A percentile compares a stretch with the other conserved stretches of the same genome.
These are phyloP conservation scores for Russula foetens DNA, from an alignment of 768 basidiomycete species.

Conservation along the genomic window DNA sequence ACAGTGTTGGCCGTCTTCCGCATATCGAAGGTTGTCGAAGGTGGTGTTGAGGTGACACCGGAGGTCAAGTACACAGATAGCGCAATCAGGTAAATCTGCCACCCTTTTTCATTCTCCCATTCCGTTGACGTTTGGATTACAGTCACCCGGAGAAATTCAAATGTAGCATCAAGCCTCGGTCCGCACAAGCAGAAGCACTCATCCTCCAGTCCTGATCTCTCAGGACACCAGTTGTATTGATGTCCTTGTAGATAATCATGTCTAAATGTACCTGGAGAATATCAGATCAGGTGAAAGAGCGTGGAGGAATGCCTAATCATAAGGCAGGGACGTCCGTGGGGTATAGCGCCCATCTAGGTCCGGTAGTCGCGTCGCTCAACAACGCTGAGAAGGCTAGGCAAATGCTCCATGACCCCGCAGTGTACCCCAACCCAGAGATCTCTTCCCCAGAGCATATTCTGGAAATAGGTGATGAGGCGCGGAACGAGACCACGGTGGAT, in stretches of 20 bases:
- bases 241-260: background rate
- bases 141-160: conserved; percentile 7
- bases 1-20: conserved; percentile 9
- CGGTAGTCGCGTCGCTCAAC: too few species aligned
- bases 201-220: background rate
- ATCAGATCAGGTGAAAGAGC: too few species aligned
- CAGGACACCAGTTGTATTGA: background rate
- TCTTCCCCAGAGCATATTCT: too few species aligned
- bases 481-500: too few species aligned
- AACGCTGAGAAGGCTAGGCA: too few species aligned
- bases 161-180: background rate
- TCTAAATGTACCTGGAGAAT: too few species aligned
- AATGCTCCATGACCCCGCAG: too few species aligned
- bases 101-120: background rate
- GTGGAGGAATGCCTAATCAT: too few species aligned
- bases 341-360: too few species aligned
- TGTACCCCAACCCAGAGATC: too few species aligned
- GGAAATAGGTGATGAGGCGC: too few species aligned
- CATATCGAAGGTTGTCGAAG: conserved; percentile 6
- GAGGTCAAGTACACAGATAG: background rate
- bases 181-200: background rate
- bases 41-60: conserved; percentile 1
- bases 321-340: too few species aligned
- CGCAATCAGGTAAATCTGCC: background rate
- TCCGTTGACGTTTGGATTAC: background rate